Evolutionary conservation across 352 stramenopile genomes (phyloP).

Genomic region (Plasmopara muralis): DNA sequence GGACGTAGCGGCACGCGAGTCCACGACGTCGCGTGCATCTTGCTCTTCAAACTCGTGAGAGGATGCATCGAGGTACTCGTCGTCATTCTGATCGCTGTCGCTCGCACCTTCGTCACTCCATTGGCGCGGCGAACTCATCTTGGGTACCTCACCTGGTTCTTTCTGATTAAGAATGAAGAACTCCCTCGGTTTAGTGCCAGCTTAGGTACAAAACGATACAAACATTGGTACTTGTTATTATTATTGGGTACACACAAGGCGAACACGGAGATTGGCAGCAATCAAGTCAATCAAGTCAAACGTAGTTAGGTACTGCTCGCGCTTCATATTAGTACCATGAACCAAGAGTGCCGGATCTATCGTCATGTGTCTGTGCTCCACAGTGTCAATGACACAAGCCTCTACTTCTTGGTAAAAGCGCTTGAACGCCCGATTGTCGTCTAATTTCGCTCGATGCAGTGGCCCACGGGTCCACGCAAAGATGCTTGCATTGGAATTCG

Average conservation of each 20-base stretch:
- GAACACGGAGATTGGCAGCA: conserved; percentile 12
- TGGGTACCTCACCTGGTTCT: no score
- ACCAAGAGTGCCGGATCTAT: conserved; percentile 84
- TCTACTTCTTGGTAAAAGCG: conserved; percentile 74
- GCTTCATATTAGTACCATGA: conserved; percentile 61
- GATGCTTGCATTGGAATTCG: conserved; percentile 86
- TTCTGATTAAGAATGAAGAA: neutral
- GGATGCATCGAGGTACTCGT: conserved; percentile 22
- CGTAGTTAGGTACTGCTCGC: conserved; percentile 82
- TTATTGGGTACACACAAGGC: no score
- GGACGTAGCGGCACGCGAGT: conserved; percentile 1
- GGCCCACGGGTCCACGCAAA: conserved; percentile 86
- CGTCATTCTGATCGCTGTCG: conserved; percentile 13
- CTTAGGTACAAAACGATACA: neutral
- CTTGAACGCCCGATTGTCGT: conserved; percentile 70
- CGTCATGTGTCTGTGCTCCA: conserved; percentile 83
- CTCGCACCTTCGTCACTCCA: conserved; percentile 12
- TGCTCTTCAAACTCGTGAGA: conserved; percentile 34
- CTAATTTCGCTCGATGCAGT: conserved; percentile 78
- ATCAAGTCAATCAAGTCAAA: conserved; percentile 58
- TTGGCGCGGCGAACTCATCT: conserved; percentile 18
- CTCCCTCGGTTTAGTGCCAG: neutral
- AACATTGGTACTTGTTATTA: no score
- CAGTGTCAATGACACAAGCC: conserved; percentile 62
- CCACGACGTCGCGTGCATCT: conserved; percentile 22